These are phyloP conservation scores for Populus pruinosa DNA, from an alignment of 345 rosid species.

Conservation along the genomic window DNA sequence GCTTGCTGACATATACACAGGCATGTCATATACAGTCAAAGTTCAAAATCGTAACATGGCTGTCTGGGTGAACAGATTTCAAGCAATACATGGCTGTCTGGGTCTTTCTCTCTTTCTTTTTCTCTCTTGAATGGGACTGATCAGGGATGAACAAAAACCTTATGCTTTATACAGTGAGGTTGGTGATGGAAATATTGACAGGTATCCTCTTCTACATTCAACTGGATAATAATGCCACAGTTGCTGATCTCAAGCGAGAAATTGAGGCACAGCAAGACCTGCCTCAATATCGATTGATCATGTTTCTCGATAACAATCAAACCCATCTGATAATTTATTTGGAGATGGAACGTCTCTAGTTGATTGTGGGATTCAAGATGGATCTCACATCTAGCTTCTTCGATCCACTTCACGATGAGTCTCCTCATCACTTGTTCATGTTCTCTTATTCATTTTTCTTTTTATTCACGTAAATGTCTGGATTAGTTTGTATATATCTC, in stretches of 20 bases:
- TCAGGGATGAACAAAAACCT: too few relatives aligned
- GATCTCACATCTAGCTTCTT: slow-evolving; percentile 62
- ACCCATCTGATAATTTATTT: slow-evolving; percentile 9
- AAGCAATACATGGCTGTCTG: too few relatives aligned
- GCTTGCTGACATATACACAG: too few relatives aligned
- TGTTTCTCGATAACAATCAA: slow-evolving; percentile 29
- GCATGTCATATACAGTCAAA: too few relatives aligned
- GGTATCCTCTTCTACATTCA: slow-evolving; percentile 50
- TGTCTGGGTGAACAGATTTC: too few relatives aligned
- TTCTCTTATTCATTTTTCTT: too few relatives aligned
- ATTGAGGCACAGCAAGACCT: slow-evolving; percentile 42
- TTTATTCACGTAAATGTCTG: too few relatives aligned
- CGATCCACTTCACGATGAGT: slow-evolving; percentile 21
- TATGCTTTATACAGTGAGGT: slow-evolving; percentile 35
- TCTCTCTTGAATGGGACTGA: too few relatives aligned
- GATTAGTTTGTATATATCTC: too few relatives aligned
- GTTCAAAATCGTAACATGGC: too few relatives aligned
- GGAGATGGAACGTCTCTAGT: slow-evolving; percentile 40
- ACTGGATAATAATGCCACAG: slow-evolving; percentile 43
- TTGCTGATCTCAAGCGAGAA: slow-evolving; percentile 52
- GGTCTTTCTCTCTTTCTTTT: too few relatives aligned
- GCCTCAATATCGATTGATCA: slow-evolving; percentile 49
- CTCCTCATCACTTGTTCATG: background rate
- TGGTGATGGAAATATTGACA: slow-evolving; percentile 67
- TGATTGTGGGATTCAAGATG: slow-evolving; percentile 51